Evolutionary conservation across 306 rosid species (phyloP), one percentile per base, ranked within the genome.

Genomic region (Prunus mume): DNA sequence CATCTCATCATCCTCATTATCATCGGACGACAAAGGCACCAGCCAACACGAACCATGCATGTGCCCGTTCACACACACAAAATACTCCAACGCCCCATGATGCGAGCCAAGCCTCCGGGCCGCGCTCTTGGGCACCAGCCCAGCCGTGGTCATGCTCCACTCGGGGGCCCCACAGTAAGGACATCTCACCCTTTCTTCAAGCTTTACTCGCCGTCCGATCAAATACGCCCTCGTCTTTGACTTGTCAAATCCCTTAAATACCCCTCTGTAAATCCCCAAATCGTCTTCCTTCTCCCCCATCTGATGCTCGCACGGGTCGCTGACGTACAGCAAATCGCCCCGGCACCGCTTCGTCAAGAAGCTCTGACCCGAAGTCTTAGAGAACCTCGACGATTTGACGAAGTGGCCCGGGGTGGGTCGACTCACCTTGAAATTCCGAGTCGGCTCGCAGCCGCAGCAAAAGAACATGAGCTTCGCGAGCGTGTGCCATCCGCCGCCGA

Each of bases 291-390:
- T 79, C 1, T 54, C 69, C 13, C 84, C 86, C 68, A 80, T 77
- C 64, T 76, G 76, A 51, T 89, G 93, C 88, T 89, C 93, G 65
- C 93, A 89, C 66, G 90, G 90, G 77, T 89, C 93, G 75, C 89
- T 85, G 60, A 89, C 85, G 74, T 76, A 89, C 64, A 89, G 72
- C 79, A 85, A 3, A 54, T 89, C 93, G 46, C 83, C 86, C 9
- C 89, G 77, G 71, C 88, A 89, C 43, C 61, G 62, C 60, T 51
- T 85, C 3, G 70, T 38, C 66, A 89, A 56, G 68, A 89, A 89
- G 81, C 91, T 89, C 77, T 80, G 86, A 1, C 93, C 93, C 41
- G 93, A 86, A 1, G 93, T 89, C 65, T 89, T 89, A 19, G 93
- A 89, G 75, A 89, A 89, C 51, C 93, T 77, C 15, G 91, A 81